Evolutionary conservation across 768 basidiomycete species (phyloP), one percentile per base, ranked within the genome.

Genomic region (Pleurotus tuoliensis): DNA sequence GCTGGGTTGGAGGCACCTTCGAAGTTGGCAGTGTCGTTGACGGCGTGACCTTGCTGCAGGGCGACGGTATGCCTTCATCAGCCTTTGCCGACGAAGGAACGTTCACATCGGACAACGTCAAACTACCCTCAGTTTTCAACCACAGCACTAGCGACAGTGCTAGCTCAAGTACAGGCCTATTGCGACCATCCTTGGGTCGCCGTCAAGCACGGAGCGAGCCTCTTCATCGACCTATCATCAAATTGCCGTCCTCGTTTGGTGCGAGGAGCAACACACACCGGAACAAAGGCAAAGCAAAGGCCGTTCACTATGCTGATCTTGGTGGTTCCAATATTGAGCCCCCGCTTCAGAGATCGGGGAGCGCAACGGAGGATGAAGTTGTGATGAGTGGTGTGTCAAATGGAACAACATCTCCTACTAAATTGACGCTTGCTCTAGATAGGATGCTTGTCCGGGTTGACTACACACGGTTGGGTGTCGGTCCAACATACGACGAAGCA

Each of bases 371-470:
- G 4, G 80, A 62, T 20, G 59, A 61, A 40, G 68, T 87, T 7
- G 69, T 90, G n/a, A 77, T 94, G 73, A 76, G 88, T 79, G 94
- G 93, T 93, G 62, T 11, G 48, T 38, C 20, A 40, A 27, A 47
- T 55, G 54, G 38, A 27, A 49, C 62, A 25, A 57, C 27, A 11
- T 15, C 43, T 22, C 13, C 37, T 58, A 59, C 25, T 39, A 12
- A 43, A 43, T 70, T 56, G 68, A 1, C 27, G 6, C 59, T 40
- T 59, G 40, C 48, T 59, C 62, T 66, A 96, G 95, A 96, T 71
- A 81, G 95, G 59, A 95, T 97, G 93, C 79, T 95, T 5, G 86
- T 97, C 24, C 78, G 87, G 56, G 79, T 90, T 1, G 84, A 81
- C 44, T 85, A 88, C 68, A 84, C 83, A 11, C 80, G 80, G 57